Evolutionary conservation across 257 asterid genomes (phyloP).

Genomic region (Solanum appendiculatum): DNA sequence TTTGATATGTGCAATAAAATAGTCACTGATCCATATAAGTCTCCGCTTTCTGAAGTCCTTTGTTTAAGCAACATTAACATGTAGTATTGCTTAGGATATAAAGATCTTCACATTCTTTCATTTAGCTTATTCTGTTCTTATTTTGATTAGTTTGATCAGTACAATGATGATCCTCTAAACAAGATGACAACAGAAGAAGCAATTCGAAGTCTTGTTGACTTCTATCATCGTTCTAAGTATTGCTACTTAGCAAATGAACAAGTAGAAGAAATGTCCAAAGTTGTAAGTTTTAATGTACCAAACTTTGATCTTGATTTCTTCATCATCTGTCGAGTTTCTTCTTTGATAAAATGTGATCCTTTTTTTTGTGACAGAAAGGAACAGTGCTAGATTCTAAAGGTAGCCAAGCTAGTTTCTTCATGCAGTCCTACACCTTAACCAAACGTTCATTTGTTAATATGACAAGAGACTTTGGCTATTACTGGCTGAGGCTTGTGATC

Average conservation of each 20-base stretch:
- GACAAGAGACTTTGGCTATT: conserved; percentile 96
- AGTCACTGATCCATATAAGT: neutral
- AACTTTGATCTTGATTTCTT: neutral
- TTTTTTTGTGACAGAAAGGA: conserved; percentile 57
- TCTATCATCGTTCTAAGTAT: conserved; percentile 52
- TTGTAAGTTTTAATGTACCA: conserved; percentile 40
- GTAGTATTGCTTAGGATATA: neutral
- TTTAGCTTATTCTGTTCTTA: neutral
- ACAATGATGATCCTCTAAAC: conserved; percentile 81
- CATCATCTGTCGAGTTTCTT: neutral
- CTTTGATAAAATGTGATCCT: neutral
- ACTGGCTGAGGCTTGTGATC: conserved; percentile 91
- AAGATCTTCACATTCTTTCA: neutral
- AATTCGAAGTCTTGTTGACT: conserved; percentile 44
- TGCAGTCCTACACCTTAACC: conserved; percentile 80
- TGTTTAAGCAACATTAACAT: neutral
- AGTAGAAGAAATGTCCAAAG: conserved; percentile 78
- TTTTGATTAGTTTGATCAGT: conserved; percentile 42
- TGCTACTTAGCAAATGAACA: conserved; percentile 25
- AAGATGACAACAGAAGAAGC: conserved; percentile 80
- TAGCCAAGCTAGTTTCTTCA: conserved; percentile 86
- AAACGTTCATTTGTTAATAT: conserved; percentile 78
- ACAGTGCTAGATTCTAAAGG: conserved; percentile 90
- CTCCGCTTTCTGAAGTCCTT: neutral
- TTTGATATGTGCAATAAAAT: neutral